A percentile compares a stretch with the other conserved stretches of the same genome.
These are phyloP conservation scores for Suillus luteus DNA, from an alignment of 768 basidiomycete genomes.

Conservation along the genomic window DNA sequence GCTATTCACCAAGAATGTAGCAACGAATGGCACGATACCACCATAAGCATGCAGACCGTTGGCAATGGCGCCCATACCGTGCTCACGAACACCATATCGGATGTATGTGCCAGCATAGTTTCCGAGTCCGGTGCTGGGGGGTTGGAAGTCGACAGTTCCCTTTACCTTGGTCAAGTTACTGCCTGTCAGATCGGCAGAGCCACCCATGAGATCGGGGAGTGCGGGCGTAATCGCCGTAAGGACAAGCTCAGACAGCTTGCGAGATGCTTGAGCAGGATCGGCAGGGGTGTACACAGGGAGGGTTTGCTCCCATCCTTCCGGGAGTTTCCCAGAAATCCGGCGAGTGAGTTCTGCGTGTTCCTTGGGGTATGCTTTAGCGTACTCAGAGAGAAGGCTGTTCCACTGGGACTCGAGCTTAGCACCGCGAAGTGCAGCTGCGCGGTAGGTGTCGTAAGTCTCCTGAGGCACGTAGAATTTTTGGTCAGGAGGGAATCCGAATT, in stretches of 20 bases:
- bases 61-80: slow-evolving; percentile 95
- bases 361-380: slow-evolving; percentile 75
- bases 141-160: slow-evolving; percentile 88
- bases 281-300: slow-evolving; percentile 84
- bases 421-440: slow-evolving; percentile 67
- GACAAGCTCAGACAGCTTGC: slow-evolving; percentile 91
- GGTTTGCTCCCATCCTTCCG: slow-evolving; percentile 81
- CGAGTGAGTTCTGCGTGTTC: slow-evolving; percentile 87
- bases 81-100: slow-evolving; percentile 96
- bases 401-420: slow-evolving; percentile 74
- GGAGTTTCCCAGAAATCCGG: slow-evolving; percentile 81
- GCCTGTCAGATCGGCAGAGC: slow-evolving; percentile 91
- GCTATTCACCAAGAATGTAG: slow-evolving; percentile 82
- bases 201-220: slow-evolving; percentile 86
- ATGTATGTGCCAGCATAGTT: slow-evolving; percentile 87
- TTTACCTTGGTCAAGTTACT: slow-evolving; percentile 91
- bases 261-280: slow-evolving; percentile 85
- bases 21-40: slow-evolving; percentile 86
- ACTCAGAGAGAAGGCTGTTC: slow-evolving; percentile 66
- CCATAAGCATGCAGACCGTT: slow-evolving; percentile 92
- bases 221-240: slow-evolving; percentile 71
- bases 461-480: slow-evolving; percentile 77
- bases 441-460: slow-evolving; percentile 70
- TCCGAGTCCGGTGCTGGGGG: slow-evolving; percentile 81
- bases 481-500: slow-evolving; percentile 80